Evolutionary conservation across 306 rosid genomes (phyloP).

Genomic region (Quercus mongolica): DNA sequence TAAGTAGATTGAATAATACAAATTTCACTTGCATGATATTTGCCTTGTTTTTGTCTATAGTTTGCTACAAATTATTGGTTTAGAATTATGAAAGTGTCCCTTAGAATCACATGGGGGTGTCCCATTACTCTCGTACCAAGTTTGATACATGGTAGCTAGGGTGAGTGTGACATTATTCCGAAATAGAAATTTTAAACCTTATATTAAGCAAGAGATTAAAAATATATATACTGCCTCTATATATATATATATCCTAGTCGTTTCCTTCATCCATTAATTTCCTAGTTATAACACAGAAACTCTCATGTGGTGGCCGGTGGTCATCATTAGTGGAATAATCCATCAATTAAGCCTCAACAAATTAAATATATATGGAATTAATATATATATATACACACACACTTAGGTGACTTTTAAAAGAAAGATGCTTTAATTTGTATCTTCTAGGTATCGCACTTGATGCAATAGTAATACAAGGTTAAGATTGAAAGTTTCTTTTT

Average conservation of each 20-base stretch:
- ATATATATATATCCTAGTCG: background rate
- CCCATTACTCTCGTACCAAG: constrained; percentile 19
- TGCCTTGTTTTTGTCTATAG: constrained; percentile 7
- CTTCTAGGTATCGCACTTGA: too few relatives aligned
- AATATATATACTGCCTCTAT: background rate
- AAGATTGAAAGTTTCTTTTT: too few relatives aligned
- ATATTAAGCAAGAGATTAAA: background rate
- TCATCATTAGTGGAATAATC: background rate
- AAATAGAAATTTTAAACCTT: background rate
- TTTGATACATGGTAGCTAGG: background rate
- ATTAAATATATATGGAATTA: too few relatives aligned
- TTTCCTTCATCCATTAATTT: background rate
- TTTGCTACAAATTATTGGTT: constrained; percentile 32
- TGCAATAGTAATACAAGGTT: too few relatives aligned
- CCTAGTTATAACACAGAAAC: background rate
- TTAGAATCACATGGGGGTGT: constrained; percentile 73
- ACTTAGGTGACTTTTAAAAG: background rate
- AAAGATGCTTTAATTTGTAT: background rate
- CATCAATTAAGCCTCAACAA: background rate
- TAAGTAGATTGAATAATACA: background rate
- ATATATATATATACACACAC: background rate
- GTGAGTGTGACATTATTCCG: constrained; percentile 9
- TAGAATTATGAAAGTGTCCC: constrained; percentile 23
- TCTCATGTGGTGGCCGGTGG: background rate
- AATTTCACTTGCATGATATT: constrained; percentile 13